phyloP scores from a whole-genome alignment of 2,329 filamentous ascomycete species.

The Passalora sequoiae region DNA sequence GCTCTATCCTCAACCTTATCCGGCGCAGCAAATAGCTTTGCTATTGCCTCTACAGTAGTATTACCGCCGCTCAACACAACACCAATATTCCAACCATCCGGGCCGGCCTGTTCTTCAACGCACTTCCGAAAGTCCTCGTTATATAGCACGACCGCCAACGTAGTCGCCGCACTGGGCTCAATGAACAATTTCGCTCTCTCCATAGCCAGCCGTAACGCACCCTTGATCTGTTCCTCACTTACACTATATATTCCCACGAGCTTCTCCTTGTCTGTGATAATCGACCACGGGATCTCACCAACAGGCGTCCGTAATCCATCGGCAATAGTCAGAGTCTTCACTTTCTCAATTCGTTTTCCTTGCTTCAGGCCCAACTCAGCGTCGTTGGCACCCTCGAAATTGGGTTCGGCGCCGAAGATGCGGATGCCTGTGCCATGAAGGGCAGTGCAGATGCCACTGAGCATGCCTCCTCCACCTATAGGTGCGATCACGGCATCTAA shows the following conservation, averaged over 20 bases:
- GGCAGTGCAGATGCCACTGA: conserved; percentile 74
- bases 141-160: conserved; percentile 73
- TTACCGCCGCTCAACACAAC: conserved; percentile 61
- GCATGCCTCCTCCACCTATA: conserved; percentile 82
- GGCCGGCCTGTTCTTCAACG: conserved; percentile 65
- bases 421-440: conserved; percentile 64
- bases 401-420: conserved; percentile 85
- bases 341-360: conserved; percentile 59
- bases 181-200: conserved; percentile 88
- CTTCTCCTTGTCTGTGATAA: conserved; percentile 68
- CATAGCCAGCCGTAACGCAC: conserved; percentile 69
- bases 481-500: conserved; percentile 64
- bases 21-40: conserved; percentile 46
- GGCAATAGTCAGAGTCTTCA: conserved; percentile 75
- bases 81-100: conserved; percentile 67
- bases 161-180: conserved; percentile 83
- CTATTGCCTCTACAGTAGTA: conserved; percentile 58
- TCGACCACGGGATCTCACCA: conserved; percentile 66
- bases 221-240: conserved; percentile 73
- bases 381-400: conserved; percentile 79
- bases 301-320: conserved; percentile 84
- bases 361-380: conserved; percentile 63
- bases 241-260: conserved; percentile 69
- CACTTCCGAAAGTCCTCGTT: conserved; percentile 74
- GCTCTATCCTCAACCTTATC: conserved; percentile 35